Evolutionary conservation across 495 filamentous ascomycete genomes (phyloP).

Genomic region (Darksidea phi): DNA sequence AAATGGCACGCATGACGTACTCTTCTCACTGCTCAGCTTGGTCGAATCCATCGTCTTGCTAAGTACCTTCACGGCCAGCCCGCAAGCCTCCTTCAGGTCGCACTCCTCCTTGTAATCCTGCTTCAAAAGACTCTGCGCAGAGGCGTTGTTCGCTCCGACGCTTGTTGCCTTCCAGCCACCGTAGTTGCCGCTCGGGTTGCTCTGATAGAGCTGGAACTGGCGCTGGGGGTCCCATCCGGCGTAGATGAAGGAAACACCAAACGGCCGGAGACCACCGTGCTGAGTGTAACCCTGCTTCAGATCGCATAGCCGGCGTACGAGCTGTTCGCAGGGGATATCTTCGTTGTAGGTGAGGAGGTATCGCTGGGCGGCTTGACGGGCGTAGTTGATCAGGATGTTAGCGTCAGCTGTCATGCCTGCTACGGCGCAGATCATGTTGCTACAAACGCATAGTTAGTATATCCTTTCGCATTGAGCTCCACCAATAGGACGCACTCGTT

Average conservation of each 20-base stretch:
- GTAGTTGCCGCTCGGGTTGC: slow-evolving; percentile 99
- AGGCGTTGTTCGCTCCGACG: slow-evolving; percentile 96
- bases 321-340: slow-evolving; percentile 98
- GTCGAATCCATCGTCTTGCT: slow-evolving; percentile 99
- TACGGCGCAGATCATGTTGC: slow-evolving; percentile 99
- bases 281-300: slow-evolving; percentile 99
- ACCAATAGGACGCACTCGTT: slow-evolving; percentile 71
- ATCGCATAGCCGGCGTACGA: slow-evolving; percentile 94
- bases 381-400: slow-evolving; percentile 99
- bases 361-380: slow-evolving; percentile 90
- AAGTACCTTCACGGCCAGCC: slow-evolving; percentile 95
- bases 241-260: slow-evolving; percentile 99
- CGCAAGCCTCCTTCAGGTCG: slow-evolving; percentile 92
- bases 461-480: background rate
- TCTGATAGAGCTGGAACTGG: slow-evolving; percentile 98
- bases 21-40: slow-evolving; percentile 98
- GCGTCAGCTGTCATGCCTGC: slow-evolving; percentile 99
- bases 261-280: slow-evolving; percentile 94
- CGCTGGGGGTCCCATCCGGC: slow-evolving; percentile 92
- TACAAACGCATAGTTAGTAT: slow-evolving; percentile 39
- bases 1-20: slow-evolving; percentile 52
- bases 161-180: slow-evolving; percentile 99
- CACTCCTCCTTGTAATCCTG: slow-evolving; percentile 99
- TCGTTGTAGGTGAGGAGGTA: slow-evolving; percentile 99
- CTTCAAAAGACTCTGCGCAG: slow-evolving; percentile 95